Base-by-base conservation (phyloP, 768 basidiomycete genomes). In the Vararia minispora region DNA sequence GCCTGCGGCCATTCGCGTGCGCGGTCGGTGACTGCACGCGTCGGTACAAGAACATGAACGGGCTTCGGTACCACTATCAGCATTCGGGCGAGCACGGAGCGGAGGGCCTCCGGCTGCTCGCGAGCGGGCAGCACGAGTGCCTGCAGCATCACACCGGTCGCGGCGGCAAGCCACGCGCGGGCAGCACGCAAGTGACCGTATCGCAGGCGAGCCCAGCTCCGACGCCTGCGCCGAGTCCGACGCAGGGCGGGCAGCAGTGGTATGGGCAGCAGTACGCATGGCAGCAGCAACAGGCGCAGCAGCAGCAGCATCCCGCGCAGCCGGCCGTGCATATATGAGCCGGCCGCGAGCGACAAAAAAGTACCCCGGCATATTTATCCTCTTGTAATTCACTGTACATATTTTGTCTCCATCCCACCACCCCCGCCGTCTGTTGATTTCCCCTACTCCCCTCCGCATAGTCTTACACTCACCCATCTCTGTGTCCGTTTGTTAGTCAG, bases 11-110 rank as follows among this genome's bases (percentile, higher is more conserved):
- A 3, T 97, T 85, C 54, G 84, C 86, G 0, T 97, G 91, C 49
- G 81, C 86, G 5, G 83, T 92, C 5, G 84, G 85, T 14, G 83
- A 86, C 47, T 87, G 85, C 51, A 69, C 73, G 56, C 72, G 92
- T 53, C 60, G 92, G 53, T 98, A 97, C 65, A 91, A 97, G 72
- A 97, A 99, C 56, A 94, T 97, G 91, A 97, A 97, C 58, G 94
- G 94, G 0, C 63, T 97, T 45, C 62, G 86, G 52, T 98, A 98
- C 46, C 94, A 98, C 60, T 98, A 97, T 56, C 85, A 91, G 58
- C 94, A 98, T 60, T 84, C 84, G 16, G 94, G 92, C 9, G 89
- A 91, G 29, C 95, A 98, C 58, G 94, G 94, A 3, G 81, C 84
- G 5, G 69, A 88, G 28, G 95, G 95, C 5, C 66, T 97, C 0